Percentiles rank a stretch among this genome's conserved stretches.
Evolutionary conservation across 192 early-diverging fungal species (phyloP).

Genomic region (Backusella liffmaniae): DNA sequence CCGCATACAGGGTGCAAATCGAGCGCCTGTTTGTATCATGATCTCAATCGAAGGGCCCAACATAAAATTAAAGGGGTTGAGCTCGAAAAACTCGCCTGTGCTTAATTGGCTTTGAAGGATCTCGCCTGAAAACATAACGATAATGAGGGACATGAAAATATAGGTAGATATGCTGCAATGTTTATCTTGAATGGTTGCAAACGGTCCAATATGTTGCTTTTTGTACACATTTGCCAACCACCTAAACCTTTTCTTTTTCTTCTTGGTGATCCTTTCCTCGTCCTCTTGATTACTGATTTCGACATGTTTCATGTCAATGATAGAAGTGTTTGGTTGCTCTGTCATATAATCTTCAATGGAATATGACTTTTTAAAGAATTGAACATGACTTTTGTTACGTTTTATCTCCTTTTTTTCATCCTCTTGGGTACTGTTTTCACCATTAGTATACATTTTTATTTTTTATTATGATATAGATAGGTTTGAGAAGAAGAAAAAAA

Average conservation of each 20-base stretch:
- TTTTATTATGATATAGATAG: neutral
- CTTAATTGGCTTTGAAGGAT: neutral
- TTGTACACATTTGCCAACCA: neutral
- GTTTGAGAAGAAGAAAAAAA: neutral
- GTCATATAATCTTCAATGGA: neutral
- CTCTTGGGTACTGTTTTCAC: neutral
- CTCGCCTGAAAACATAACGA: conserved; percentile 2
- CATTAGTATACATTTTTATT: neutral
- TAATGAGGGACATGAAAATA: neutral
- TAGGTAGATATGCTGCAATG: conserved; percentile 1
- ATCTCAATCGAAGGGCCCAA: conserved; percentile 5
- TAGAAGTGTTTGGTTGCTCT: neutral
- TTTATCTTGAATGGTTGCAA: neutral
- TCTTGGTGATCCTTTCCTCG: neutral
- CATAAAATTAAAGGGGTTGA: conserved; percentile 14
- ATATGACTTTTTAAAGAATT: neutral
- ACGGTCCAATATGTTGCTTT: conserved; percentile 2
- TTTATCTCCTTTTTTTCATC: neutral
- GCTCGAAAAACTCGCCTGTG: conserved; percentile 11
- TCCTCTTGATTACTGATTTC: neutral
- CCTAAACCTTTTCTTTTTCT: neutral
- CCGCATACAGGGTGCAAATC: conserved; percentile 83
- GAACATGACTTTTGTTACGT: neutral
- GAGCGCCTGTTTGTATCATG: conserved; percentile 52
- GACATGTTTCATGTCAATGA: neutral